Percentiles rank a stretch among this genome's conserved stretches.
Evolutionary conservation across 495 filamentous ascomycete genomes (phyloP).

Genomic region (Amniculicola lignicola): DNA sequence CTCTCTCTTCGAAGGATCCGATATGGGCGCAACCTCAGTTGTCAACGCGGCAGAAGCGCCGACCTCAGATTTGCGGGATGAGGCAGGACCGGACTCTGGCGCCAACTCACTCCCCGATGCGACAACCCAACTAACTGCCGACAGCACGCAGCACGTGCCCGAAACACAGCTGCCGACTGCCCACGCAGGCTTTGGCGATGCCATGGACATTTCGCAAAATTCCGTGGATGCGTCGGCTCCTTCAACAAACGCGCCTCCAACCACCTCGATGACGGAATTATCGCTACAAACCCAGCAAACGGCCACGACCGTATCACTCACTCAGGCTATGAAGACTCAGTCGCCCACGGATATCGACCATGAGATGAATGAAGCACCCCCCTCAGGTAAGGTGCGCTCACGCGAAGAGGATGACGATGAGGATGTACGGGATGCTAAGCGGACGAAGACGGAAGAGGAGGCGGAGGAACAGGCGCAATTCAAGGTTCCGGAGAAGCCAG

Average conservation of each 20-base stretch:
- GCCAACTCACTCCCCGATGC: neutral
- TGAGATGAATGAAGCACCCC: slow-evolving; percentile 30
- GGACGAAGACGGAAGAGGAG: slow-evolving; percentile 33
- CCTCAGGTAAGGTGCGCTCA: slow-evolving; percentile 24
- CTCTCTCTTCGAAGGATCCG: slow-evolving; percentile 25
- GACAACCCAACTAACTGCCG: neutral
- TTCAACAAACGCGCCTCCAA: neutral
- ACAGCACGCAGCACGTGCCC: slow-evolving; percentile 22
- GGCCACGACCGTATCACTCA: neutral
- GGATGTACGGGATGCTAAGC: slow-evolving; percentile 28
- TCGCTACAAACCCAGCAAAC: slow-evolving; percentile 9
- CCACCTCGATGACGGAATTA: slow-evolving; percentile 22
- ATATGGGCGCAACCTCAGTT: slow-evolving; percentile 17
- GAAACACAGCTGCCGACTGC: slow-evolving; percentile 15
- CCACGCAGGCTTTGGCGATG: slow-evolving; percentile 1
- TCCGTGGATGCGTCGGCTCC: neutral
- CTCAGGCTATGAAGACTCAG: slow-evolving; percentile 4
- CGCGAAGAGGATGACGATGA: slow-evolving; percentile 30
- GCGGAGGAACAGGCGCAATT: slow-evolving; percentile 17
- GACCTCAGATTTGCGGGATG: slow-evolving; percentile 23
- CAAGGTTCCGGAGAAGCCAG: slow-evolving; percentile 35
- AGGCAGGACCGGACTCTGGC: slow-evolving; percentile 4
- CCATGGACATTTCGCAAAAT: slow-evolving; percentile 25
- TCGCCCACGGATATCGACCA: slow-evolving; percentile 25
- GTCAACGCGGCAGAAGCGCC: slow-evolving; percentile 17